A percentile compares a stretch with the other conserved stretches of the same genome.
Evolutionary conservation across 345 rosid genomes (phyloP).

Genomic region (Carallia brachiata): DNA sequence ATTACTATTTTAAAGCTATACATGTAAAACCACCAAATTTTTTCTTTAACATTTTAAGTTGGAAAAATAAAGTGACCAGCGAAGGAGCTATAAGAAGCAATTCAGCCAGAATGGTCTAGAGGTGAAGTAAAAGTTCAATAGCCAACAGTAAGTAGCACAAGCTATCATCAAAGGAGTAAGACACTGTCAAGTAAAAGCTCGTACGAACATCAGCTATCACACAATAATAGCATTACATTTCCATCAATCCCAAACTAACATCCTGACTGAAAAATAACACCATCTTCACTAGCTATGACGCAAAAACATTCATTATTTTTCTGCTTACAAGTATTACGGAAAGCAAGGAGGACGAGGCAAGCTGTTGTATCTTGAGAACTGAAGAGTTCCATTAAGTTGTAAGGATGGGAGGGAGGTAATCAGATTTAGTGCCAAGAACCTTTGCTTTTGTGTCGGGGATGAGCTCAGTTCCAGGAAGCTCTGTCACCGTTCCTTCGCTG

Average conservation of each 20-base stretch:
- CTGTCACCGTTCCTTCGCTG: slow-evolving; percentile 63
- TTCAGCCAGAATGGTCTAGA: too few relatives aligned
- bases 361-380: neutral
- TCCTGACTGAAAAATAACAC: slow-evolving; percentile 1
- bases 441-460: slow-evolving; percentile 96
- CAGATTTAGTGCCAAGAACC: slow-evolving; percentile 79
- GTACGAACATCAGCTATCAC: slow-evolving; percentile 8
- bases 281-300: neutral
- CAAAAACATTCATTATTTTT: slow-evolving; percentile 15
- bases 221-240: slow-evolving; percentile 16
- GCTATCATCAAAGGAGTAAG: neutral
- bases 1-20: too few relatives aligned
- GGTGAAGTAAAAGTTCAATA: too few relatives aligned
- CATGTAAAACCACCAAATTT: too few relatives aligned
- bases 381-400: slow-evolving; percentile 48
- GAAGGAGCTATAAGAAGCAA: too few relatives aligned
- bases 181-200: neutral
- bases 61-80: too few relatives aligned
- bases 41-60: too few relatives aligned
- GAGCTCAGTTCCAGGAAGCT: slow-evolving; percentile 62
- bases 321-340: neutral
- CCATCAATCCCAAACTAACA: slow-evolving; percentile 20
- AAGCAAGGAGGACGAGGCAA: neutral
- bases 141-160: neutral
- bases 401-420: slow-evolving; percentile 91